Conservation (phyloP, 1,284 basidiomycete species). For the Melampsora americana region DNA sequence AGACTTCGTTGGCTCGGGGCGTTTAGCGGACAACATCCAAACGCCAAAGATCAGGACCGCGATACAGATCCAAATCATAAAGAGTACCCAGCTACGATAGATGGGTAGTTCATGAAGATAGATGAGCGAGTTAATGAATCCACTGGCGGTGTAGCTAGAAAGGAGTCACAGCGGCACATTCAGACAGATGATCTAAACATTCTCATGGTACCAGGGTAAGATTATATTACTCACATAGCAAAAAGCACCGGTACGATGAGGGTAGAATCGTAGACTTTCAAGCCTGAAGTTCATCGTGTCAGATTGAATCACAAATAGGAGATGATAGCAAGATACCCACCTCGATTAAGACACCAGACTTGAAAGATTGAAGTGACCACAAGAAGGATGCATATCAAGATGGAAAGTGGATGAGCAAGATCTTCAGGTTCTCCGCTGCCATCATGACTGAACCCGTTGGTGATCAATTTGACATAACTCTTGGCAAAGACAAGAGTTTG, state of each 20-base stretch:
- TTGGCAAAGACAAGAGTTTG: slow-evolving; percentile 87
- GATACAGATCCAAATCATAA: slow-evolving; percentile 43
- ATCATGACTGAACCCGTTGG: slow-evolving; percentile 16
- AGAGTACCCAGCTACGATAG: slow-evolving; percentile 28
- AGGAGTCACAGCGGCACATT: neutral
- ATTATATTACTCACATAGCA: slow-evolving; percentile 31
- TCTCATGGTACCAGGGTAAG: neutral
- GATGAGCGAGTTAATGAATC: slow-evolving; percentile 43
- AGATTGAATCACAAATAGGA: neutral
- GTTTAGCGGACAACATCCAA: slow-evolving; percentile 39
- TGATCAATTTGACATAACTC: slow-evolving; percentile 56
- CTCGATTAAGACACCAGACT: slow-evolving; percentile 83
- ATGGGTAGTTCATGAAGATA: slow-evolving; percentile 40
- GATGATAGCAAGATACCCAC: slow-evolving; percentile 55
- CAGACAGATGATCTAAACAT: neutral
- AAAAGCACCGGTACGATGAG: slow-evolving; percentile 70
- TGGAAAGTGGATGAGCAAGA: slow-evolving; percentile 64
- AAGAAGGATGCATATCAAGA: slow-evolving; percentile 78
- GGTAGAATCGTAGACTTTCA: slow-evolving; percentile 59
- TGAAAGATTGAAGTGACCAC: slow-evolving; percentile 76
- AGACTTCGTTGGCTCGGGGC: neutral
- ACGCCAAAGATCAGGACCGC: slow-evolving; percentile 38
- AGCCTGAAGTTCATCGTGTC: slow-evolving; percentile 12
- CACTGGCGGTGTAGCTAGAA: slow-evolving; percentile 42
- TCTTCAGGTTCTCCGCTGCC: slow-evolving; percentile 7